Evolutionary conservation across 306 rosid genomes (phyloP).

Genomic region (Argentina anserina): DNA sequence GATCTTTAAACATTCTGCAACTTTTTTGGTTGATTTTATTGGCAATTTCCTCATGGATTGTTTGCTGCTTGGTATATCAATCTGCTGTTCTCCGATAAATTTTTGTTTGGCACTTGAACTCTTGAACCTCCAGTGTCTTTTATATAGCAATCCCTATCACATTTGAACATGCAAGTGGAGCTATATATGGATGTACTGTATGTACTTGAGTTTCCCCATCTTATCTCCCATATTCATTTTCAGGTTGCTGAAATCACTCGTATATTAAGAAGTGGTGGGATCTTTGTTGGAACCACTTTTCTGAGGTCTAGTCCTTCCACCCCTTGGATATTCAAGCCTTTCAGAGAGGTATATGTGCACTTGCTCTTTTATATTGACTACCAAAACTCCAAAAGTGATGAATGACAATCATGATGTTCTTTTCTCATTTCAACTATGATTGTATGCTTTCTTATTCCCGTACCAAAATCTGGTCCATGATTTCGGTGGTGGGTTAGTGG

Average conservation of each 20-base stretch:
- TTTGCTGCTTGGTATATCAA: slow-evolving; percentile 1
- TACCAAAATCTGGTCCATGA: neutral
- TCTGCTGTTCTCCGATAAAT: neutral
- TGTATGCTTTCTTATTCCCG: neutral
- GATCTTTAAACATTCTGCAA: neutral
- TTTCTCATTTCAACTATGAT: too few species aligned
- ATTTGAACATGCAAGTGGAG: too few species aligned
- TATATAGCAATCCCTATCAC: slow-evolving; percentile 3
- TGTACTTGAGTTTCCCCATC: neutral
- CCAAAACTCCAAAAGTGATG: neutral
- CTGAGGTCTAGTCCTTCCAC: slow-evolving; percentile 64
- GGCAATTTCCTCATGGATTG: neutral
- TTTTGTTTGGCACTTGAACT: too few species aligned
- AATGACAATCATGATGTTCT: neutral
- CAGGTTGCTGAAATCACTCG: slow-evolving; percentile 82
- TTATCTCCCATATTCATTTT: neutral
- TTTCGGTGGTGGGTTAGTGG: neutral
- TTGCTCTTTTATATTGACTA: neutral
- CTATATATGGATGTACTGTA: neutral
- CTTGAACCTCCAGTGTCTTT: neutral
- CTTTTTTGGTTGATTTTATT: neutral
- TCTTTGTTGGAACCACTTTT: slow-evolving; percentile 85
- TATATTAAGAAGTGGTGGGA: slow-evolving; percentile 68
- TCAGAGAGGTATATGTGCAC: slow-evolving; percentile 48
- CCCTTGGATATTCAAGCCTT: slow-evolving; percentile 44